These are phyloP conservation scores for Penicillium capsulatum DNA, from an alignment of 2,329 filamentous ascomycete species.

Conservation along the genomic window DNA sequence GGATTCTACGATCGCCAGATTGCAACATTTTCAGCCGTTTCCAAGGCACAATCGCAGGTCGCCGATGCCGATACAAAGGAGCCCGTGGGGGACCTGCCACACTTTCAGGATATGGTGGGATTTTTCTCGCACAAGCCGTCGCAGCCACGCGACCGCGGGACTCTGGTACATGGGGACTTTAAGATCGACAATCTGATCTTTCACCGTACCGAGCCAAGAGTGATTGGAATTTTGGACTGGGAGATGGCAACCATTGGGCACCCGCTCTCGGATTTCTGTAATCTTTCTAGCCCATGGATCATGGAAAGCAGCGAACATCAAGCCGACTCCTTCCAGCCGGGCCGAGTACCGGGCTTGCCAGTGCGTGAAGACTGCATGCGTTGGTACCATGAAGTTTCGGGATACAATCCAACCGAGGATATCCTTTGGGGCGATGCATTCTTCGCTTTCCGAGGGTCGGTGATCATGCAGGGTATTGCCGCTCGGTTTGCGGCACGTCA, in stretches of 20 bases:
- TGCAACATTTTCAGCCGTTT: constrained; percentile 74
- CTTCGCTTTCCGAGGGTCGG: constrained; percentile 54
- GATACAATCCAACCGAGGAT: constrained; percentile 62
- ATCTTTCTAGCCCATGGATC: constrained; percentile 55
- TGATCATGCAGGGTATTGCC: constrained; percentile 85
- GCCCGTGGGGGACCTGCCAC: constrained; percentile 75
- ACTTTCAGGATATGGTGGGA: constrained; percentile 71
- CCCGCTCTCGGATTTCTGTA: constrained; percentile 83
- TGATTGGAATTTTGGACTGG: constrained; percentile 95
- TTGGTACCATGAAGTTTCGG: constrained; percentile 66
- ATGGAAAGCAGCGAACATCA: constrained; percentile 34
- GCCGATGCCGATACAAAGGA: constrained; percentile 71
- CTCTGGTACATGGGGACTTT: constrained; percentile 90
- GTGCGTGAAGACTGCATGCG: constrained; percentile 54
- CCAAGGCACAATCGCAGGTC: constrained; percentile 68
- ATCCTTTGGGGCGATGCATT: constrained; percentile 64
- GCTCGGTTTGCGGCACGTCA: constrained; percentile 79
- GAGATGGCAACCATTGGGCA: constrained; percentile 99
- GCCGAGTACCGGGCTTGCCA: constrained; percentile 63
- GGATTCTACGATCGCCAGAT: constrained; percentile 87
- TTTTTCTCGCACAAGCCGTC: constrained; percentile 68
- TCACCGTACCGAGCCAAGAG: constrained; percentile 78
- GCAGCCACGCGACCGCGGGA: constrained; percentile 73
- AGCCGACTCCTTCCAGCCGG: constrained; percentile 55
- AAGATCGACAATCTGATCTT: constrained; percentile 92